Conservation (phyloP, 148 eudicot species). For the Rhododendron griersonianum region DNA sequence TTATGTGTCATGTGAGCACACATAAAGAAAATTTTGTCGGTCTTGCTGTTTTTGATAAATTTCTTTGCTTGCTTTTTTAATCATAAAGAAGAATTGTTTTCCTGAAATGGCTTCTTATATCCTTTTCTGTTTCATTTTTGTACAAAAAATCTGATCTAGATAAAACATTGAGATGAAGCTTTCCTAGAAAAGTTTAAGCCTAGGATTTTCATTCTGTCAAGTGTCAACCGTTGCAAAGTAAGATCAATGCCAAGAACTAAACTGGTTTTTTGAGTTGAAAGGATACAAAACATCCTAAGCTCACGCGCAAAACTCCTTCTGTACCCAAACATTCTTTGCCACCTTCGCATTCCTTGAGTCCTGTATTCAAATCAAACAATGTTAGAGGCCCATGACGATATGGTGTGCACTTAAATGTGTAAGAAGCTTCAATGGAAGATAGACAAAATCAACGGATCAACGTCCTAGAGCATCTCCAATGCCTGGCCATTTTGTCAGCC, state of each 20-base stretch:
- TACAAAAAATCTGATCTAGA: not conserved
- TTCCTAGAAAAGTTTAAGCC: not conserved
- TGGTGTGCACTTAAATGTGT: too few species aligned
- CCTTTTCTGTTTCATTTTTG: not conserved
- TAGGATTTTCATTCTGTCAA: not conserved
- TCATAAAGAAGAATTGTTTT: not conserved
- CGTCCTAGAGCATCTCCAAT: not conserved
- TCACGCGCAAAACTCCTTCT: slow-evolving; percentile 73
- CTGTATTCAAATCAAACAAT: slow-evolving; percentile 26
- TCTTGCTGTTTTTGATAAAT: not conserved
- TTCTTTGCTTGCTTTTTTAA: not conserved
- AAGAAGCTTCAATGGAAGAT: not conserved
- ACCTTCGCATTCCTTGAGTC: slow-evolving; percentile 58
- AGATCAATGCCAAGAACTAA: not conserved
- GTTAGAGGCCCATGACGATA: not conserved
- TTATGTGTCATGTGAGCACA: not conserved
- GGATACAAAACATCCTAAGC: slow-evolving; percentile 93
- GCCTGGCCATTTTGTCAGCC: not conserved
- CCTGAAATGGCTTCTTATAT: not conserved
- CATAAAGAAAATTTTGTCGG: not conserved
- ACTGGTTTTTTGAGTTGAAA: not conserved
- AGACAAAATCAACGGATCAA: not conserved
- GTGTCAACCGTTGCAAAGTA: not conserved
- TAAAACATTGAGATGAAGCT: not conserved
- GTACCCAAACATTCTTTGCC: slow-evolving; percentile 67